These are phyloP conservation scores for Schizopora paradoxa DNA, from an alignment of 1,284 basidiomycete genomes.

Conservation along the genomic window DNA sequence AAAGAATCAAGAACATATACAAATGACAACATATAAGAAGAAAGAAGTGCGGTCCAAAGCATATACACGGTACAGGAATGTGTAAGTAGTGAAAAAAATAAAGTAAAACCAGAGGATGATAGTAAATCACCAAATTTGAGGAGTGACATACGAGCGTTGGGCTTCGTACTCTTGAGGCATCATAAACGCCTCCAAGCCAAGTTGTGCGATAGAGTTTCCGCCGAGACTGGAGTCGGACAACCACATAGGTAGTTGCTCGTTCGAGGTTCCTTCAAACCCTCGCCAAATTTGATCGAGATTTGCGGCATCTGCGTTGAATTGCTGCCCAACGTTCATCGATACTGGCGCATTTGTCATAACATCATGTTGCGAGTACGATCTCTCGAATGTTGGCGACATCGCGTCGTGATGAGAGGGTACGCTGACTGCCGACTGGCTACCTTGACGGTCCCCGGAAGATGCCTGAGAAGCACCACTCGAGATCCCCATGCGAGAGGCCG, in stretches of 20 bases:
- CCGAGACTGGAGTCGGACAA: constrained; percentile 75
- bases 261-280: constrained; percentile 62
- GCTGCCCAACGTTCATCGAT: constrained; percentile 27
- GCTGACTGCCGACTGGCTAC: no score
- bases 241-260: constrained; percentile 75
- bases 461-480: constrained; percentile 21
- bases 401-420: constrained; percentile 28
- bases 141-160: constrained; percentile 33
- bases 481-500: constrained; percentile 33
- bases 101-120: background rate
- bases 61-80: constrained; percentile 5
- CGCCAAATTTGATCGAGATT: constrained; percentile 73
- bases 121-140: constrained; percentile 60
- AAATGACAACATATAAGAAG: no score
- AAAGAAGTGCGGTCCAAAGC: no score
- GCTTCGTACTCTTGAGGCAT: constrained; percentile 69
- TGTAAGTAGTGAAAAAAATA: background rate
- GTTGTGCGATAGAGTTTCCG: constrained; percentile 65
- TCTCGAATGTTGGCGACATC: constrained; percentile 32
- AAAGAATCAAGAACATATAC: no score
- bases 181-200: constrained; percentile 79
- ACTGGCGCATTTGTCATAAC: constrained; percentile 32
- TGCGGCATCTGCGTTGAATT: constrained; percentile 34
- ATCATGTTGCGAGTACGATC: constrained; percentile 43
- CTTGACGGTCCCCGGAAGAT: constrained; percentile 17